Evolutionary conservation across 2,329 filamentous ascomycete genomes (phyloP).

Genomic region (Diaporthe longicolla): DNA sequence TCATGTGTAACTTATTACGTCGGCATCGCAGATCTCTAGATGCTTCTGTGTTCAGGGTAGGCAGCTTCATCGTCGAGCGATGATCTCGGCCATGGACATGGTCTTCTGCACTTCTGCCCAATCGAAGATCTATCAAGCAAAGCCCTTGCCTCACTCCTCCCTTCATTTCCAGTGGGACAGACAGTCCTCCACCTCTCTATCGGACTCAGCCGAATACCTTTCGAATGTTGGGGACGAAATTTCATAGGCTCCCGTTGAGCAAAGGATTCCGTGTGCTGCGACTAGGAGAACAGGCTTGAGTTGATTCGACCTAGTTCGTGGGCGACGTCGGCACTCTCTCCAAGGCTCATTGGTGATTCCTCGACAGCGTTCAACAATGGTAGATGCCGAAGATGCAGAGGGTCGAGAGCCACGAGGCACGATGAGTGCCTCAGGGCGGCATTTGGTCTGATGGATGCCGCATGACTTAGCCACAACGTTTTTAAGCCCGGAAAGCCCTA

Average conservation of each 20-base stretch:
- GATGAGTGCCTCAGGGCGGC: not conserved
- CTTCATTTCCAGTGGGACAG: not conserved
- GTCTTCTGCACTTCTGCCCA: constrained; percentile 22
- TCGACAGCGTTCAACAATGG: not conserved
- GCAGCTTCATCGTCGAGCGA: constrained; percentile 6
- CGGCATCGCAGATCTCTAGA: not conserved
- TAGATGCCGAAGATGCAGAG: not conserved
- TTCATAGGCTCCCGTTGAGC: not conserved
- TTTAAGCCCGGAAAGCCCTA: not conserved
- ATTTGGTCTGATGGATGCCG: not conserved
- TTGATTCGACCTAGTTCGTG: not conserved
- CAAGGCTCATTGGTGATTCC: not conserved
- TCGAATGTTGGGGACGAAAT: not conserved
- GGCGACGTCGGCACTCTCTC: not conserved
- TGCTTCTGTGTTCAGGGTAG: not conserved
- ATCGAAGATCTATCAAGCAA: constrained; percentile 9
- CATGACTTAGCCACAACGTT: constrained; percentile 1
- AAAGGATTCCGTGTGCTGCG: not conserved
- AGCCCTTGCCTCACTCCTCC: constrained; percentile 10
- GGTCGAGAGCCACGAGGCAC: constrained; percentile 2
- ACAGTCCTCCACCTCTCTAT: not conserved
- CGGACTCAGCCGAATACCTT: not conserved
- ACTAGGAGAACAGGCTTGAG: not conserved
- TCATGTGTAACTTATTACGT: constrained; percentile 30
- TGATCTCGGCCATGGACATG: constrained; percentile 16